phyloP scores from a whole-genome alignment of 2,329 filamentous ascomycete genomes.

The Aureobasidium pullulans region DNA sequence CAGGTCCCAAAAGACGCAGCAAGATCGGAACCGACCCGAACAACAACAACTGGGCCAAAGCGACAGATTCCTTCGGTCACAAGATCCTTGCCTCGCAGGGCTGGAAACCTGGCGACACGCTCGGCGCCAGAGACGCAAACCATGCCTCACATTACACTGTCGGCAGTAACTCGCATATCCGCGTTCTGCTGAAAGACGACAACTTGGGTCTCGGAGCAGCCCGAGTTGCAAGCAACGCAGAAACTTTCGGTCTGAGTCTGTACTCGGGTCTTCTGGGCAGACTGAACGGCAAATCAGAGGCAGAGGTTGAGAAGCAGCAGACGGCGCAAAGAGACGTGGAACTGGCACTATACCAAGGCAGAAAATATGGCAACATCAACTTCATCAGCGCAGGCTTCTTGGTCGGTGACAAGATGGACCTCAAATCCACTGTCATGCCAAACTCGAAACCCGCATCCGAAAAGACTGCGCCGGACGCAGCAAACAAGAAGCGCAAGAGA shows the following conservation, averaged over 20 bases:
- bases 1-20: conserved; percentile 50
- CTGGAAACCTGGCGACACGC: conserved; percentile 77
- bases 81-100: conserved; percentile 82
- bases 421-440: conserved; percentile 25
- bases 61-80: conserved; percentile 78
- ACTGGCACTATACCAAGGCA: conserved; percentile 64
- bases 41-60: conserved; percentile 86
- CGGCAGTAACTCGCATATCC: conserved; percentile 78
- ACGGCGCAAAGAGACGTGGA: conserved; percentile 61
- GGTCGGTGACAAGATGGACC: conserved; percentile 50
- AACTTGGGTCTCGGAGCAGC: conserved; percentile 83
- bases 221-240: conserved; percentile 57
- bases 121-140: conserved; percentile 69
- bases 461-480: conserved; percentile 4
- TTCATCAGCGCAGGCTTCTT: conserved; percentile 82
- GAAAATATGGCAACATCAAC: conserved; percentile 70
- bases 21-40: conserved; percentile 90
- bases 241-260: conserved; percentile 76
- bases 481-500: conserved; percentile 14
- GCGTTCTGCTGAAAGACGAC: conserved; percentile 80
- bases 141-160: conserved; percentile 71
- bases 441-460: conserved; percentile 33
- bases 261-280: conserved; percentile 82
- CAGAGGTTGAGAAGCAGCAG: conserved; percentile 63
- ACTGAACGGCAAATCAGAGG: conserved; percentile 78